Base-by-base conservation (phyloP, 768 basidiomycete species). In the Trametes meyenii region DNA sequence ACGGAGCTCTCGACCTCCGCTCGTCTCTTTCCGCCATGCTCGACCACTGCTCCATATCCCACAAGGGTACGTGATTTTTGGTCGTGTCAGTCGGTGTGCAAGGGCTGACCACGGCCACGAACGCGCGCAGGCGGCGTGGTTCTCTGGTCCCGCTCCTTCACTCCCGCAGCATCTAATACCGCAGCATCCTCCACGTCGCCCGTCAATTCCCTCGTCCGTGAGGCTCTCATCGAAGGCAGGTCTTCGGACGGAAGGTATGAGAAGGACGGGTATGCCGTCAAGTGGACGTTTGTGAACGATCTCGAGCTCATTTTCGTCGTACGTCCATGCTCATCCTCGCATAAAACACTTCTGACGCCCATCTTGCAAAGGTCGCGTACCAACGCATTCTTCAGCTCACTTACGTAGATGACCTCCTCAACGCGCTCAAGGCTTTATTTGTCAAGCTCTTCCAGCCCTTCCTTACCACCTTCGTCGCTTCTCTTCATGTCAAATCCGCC, bases 231-330 rank as follows among this genome's bases (percentile, higher is more conserved):
- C 68, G 95, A 98, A 71, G 92, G 94, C 26, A 84, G 90, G 14
- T 86, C 86, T 8, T 73, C 90, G 0, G 92, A 92, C 60, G 85
- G 91, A 61, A 89, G 85, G 63, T 95, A 93, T 72, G 95, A 96
- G 76, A 94, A 88, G 73, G 96, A 96, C 68, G 96, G 96, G 1
- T 96, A 94, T 68, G 89, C 94, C 26, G 86, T 98, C 54, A 89
- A 89, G 73, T 98, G 96, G 95, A 88, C 93, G 0, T 92, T 95
- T 69, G 88, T 92, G 33, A 99, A 99, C 72, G 94, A 96, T 64
- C 81, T 98, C 46, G 96, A 96, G 63, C 83, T 99, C 68, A 96
- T 98, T 57, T 98, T 99, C 70, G 96, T 97, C 72, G 95, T 96
- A 69, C 66, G 91, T 79, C 54, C 40, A 12, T 35, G 10, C 54